Conservation (phyloP, 169 alveolate species). For the Toxoplasma gondii region DNA sequence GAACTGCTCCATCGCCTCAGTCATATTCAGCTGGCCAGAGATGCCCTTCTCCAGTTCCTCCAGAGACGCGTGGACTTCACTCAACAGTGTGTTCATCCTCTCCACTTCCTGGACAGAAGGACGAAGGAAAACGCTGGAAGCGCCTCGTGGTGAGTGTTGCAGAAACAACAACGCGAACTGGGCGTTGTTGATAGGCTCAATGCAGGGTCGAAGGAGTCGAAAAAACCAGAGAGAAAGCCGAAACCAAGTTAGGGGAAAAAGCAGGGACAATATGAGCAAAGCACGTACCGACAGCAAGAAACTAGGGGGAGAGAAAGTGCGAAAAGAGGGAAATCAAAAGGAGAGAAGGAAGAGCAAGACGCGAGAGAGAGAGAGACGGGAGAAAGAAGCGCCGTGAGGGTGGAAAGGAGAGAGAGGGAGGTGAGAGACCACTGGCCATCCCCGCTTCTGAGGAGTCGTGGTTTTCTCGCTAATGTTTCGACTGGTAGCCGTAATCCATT, state of each 20-base stretch:
- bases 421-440: neutral
- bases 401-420: neutral
- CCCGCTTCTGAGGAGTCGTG: no score
- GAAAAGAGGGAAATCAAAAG: neutral
- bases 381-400: neutral
- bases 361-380: neutral
- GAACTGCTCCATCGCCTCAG: slow-evolving; percentile 94
- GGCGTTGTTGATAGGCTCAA: neutral
- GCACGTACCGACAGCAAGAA: neutral
- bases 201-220: no score
- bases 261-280: no score
- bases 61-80: slow-evolving; percentile 87
- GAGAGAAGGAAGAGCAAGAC: neutral
- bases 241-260: no score
- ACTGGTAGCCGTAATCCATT: no score
- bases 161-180: neutral
- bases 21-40: slow-evolving; percentile 86
- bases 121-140: neutral
- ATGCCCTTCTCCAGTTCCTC: slow-evolving; percentile 91
- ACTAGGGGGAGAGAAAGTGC: neutral
- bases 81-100: slow-evolving; percentile 91
- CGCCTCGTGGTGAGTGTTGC: no score
- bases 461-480: no score
- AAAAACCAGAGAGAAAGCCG: no score
- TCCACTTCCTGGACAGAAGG: slow-evolving; percentile 86